Evolutionary conservation across 805 yeast species (phyloP).

Genomic region (Suhomyces emberorum): DNA sequence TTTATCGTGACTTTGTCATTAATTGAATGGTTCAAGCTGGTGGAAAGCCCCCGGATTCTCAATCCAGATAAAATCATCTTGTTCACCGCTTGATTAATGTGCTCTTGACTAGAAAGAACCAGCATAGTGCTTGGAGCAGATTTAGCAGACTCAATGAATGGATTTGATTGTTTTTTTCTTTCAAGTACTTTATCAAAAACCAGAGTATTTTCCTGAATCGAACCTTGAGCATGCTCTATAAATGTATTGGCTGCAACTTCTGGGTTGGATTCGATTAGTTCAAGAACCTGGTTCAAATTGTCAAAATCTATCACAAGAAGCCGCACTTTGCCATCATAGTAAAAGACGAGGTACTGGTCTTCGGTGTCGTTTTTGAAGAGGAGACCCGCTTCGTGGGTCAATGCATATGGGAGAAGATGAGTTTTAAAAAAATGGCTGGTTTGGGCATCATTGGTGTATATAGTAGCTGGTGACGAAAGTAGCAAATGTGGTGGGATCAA

Average conservation of each 20-base stretch:
- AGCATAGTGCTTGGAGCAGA: background rate
- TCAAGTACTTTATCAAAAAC: slow-evolving; percentile 37
- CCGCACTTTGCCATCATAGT: slow-evolving; percentile 14
- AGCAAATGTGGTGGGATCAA: slow-evolving; percentile 25
- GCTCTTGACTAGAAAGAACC: slow-evolving; percentile 19
- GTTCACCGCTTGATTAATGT: slow-evolving; percentile 30
- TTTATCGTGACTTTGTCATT: slow-evolving; percentile 36
- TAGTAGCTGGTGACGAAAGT: slow-evolving; percentile 14
- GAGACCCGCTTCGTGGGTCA: slow-evolving; percentile 14
- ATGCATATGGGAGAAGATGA: slow-evolving; percentile 11
- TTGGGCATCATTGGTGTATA: slow-evolving; percentile 17
- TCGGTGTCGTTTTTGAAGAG: slow-evolving; percentile 13
- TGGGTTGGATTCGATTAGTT: background rate
- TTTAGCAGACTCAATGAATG: slow-evolving; percentile 10
- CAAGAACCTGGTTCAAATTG: background rate
- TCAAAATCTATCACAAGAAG: slow-evolving; percentile 19
- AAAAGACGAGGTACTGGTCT: slow-evolving; percentile 22
- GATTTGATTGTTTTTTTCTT: slow-evolving; percentile 19
- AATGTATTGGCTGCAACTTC: slow-evolving; percentile 1
- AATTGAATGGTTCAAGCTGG: slow-evolving; percentile 15
- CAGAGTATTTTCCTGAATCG: slow-evolving; percentile 11
- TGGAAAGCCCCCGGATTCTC: slow-evolving; percentile 37
- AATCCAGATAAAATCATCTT: slow-evolving; percentile 40
- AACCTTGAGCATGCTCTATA: background rate
- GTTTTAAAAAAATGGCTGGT: slow-evolving; percentile 20